Evolutionary conservation across 257 asterid genomes (phyloP).

Genomic region (Lycium ferocissimum): DNA sequence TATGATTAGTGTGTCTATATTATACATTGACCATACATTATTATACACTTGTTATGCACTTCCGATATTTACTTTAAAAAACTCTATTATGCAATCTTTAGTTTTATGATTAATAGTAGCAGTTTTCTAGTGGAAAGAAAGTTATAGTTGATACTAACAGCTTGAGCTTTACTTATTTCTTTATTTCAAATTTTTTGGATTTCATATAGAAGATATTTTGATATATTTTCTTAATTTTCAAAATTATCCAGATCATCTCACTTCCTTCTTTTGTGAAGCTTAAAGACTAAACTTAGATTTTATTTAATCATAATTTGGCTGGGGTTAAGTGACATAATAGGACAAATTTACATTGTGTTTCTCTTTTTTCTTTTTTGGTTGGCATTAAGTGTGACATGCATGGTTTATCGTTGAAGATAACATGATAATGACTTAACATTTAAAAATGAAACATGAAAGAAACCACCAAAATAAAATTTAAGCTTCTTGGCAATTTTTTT

Average conservation of each 20-base stretch:
- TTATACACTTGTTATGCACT: no score
- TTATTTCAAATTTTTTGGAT: not conserved
- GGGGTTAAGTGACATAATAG: slow-evolving; percentile 13
- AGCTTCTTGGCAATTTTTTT: not conserved
- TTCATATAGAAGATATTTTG: no score
- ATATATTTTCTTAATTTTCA: not conserved
- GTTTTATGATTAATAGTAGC: no score
- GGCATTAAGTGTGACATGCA: not conserved
- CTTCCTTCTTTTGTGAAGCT: not conserved
- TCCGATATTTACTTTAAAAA: no score
- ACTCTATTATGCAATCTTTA: no score
- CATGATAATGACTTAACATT: slow-evolving; percentile 2
- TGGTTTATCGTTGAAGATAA: not conserved
- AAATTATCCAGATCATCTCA: not conserved
- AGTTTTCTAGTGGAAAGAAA: no score
- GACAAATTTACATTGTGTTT: not conserved
- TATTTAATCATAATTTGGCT: not conserved
- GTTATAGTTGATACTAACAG: no score
- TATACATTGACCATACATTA: no score
- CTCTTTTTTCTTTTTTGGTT: not conserved
- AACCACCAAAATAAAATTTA: not conserved
- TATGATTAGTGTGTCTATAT: no score
- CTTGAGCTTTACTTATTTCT: no score
- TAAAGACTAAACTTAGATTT: not conserved
- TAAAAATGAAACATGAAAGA: not conserved